Percentiles rank a stretch among this genome's conserved stretches.
phyloP scores from a whole-genome alignment of 2,329 filamentous ascomycete species.

The Beauveria sp. region DNA sequence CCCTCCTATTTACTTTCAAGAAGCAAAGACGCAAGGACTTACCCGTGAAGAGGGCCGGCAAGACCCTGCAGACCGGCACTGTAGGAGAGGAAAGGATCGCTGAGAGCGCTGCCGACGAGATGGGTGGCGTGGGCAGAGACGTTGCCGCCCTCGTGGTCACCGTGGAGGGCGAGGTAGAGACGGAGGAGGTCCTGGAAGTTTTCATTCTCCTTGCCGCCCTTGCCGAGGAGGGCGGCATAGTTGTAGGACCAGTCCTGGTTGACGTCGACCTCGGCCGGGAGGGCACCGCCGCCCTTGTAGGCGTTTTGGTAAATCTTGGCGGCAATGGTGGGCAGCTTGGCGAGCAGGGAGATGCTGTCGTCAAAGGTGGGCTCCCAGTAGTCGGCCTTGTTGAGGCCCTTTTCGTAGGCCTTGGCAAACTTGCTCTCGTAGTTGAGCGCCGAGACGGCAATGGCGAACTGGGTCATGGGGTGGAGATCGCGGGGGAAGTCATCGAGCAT shows the following conservation, averaged over 20 bases:
- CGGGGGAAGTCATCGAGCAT: conserved; percentile 86
- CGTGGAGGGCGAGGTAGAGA: conserved; percentile 91
- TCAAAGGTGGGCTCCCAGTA: conserved; percentile 99
- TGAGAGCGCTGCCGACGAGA: conserved; percentile 87
- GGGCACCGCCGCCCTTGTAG: conserved; percentile 64
- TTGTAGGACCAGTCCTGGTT: conserved; percentile 98
- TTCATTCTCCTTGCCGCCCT: conserved; percentile 78
- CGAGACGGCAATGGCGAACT: conserved; percentile 90
- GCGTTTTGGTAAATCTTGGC: conserved; percentile 96
- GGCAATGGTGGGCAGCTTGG: conserved; percentile 92
- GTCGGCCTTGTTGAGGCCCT: conserved; percentile 86
- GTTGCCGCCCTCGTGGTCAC: conserved; percentile 96
- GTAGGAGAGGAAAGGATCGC: conserved; percentile 93
- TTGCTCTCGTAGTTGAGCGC: conserved; percentile 92
- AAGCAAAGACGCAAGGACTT: conserved; percentile 19
- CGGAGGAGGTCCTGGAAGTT: conserved; percentile 93
- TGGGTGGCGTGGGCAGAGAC: conserved; percentile 95
- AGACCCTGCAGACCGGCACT: conserved; percentile 92
- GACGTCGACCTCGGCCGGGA: conserved; percentile 69
- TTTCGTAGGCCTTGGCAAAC: conserved; percentile 89
- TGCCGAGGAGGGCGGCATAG: conserved; percentile 93
- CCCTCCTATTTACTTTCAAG: neutral
- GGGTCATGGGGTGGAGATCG: conserved; percentile 95
- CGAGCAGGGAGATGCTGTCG: conserved; percentile 85
- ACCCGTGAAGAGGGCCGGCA: conserved; percentile 67